Base-by-base conservation (phyloP, 805 yeast species). In the Saccharomycopsis babjevae region DNA sequence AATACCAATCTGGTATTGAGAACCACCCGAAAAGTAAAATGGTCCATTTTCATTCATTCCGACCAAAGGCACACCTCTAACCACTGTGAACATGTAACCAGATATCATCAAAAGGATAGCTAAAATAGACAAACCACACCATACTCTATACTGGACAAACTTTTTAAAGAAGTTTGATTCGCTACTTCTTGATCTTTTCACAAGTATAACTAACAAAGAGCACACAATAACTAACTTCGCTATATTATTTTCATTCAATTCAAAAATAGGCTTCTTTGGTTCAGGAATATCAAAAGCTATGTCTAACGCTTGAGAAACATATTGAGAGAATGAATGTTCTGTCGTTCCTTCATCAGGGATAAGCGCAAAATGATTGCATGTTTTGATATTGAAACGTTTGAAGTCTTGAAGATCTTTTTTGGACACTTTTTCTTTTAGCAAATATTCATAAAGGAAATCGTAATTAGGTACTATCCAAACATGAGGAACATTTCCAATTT, bases 1-100 rank as follows among this genome's bases (percentile, higher is more conserved):
- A 3, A 81, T 72, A 0, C 94, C 93, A 71, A 86, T 83, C 71
- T 87, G 93, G 76, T 83, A 83, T 60, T 79, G 80, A 3, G 73
- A 71, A 3, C 89, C 90, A 15, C 89, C 89, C 61, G 87, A 79
- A 60, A 85, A 78, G 66, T 75, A 78, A 2, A 84, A 69, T n/a
- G 74, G 72, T 13, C 81, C 82, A 2, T 81, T 68, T 1, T 77
- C 81, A 67, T 79, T 74, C 59, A 74, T 75, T 0, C 85, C 83
- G 20, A 88, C 64, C 57, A 88, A 82, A 2, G 93, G 90, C 1
- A 84, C 82, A 1, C 77, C 77, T 65, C 84, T 76, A 58, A 84
- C 83, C 30, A 79, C 71, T 0, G 87, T 79, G 68, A 83, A 88
- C 72, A 82, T 84, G 65, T 81, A 81, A 0, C 96, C 96, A 40